Base-by-base conservation (phyloP, 2,329 filamentous ascomycete species). In the Sporothrix sp. region DNA sequence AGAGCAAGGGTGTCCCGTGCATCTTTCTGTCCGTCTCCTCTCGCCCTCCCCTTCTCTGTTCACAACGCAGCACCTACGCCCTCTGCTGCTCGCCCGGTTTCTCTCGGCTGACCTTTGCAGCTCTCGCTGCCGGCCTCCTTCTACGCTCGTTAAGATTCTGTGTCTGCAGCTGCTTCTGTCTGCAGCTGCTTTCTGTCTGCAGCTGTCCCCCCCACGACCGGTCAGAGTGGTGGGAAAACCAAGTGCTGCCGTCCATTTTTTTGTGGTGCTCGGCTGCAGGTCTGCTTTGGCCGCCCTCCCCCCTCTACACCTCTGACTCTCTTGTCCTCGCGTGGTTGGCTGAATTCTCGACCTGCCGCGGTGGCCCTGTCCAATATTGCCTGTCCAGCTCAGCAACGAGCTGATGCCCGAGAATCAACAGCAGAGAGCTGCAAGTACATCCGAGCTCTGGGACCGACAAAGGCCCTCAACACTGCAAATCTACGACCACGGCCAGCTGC, bases 121-220 rank as follows among this genome's bases (percentile, higher is more conserved):
- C 11, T 38, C n/a, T 23, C n/a, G n/a, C 16, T n/a, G 9, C 10
- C 14, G n/a, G 18, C 35, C n/a, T 32, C 21, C 35, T 11, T 38
- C 18, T 21, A 8, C 23, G 28, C 28, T 30, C n/a, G 7, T 30
- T 16, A 23, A 32, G 16, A 6, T 27, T 30, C 33, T 18, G 25
- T 18, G n/a, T n/a, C n/a, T n/a, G n/a, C n/a, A n/a, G n/a, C n/a
- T n/a, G n/a, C n/a, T n/a, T 48, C 25, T 33, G 32, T 9, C 33
- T 33, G 16, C 33, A 16, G 28, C 33, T 28, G 25, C 32, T 48
- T 16, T 25, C 16, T 43, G n/a, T n/a, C n/a, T n/a, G n/a, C n/a
- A n/a, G n/a, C n/a, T n/a, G n/a, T n/a, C n/a, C 30, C 28, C 38
- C 38, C 47, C 38, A 49, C 47, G 47, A 49, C 16, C 28, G 28